These are phyloP conservation scores for Sicyos baderoa DNA, from an alignment of 306 rosid genomes.

Conservation along the genomic window DNA sequence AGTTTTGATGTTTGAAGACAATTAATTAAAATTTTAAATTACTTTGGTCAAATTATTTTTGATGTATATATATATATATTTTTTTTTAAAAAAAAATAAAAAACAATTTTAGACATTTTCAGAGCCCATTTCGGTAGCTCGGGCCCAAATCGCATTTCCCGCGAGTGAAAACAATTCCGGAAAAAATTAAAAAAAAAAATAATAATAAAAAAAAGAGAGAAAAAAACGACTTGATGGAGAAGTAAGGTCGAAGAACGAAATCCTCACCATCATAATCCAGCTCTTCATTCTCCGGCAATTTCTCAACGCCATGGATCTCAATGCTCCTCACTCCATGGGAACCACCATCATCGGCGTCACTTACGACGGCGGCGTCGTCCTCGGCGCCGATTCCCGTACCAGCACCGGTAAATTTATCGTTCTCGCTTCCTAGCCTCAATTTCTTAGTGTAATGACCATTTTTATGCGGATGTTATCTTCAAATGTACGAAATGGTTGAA, in stretches of 20 bases:
- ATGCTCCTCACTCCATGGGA: slow-evolving; percentile 91
- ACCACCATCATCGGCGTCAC: slow-evolving; percentile 96
- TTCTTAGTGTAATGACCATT: neutral
- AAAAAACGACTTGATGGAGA: slow-evolving; percentile 29
- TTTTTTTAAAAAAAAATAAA: too few relatives aligned
- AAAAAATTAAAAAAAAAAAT: too few relatives aligned
- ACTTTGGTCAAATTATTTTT: too few relatives aligned
- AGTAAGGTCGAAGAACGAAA: slow-evolving; percentile 25
- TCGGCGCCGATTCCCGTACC: slow-evolving; percentile 95
- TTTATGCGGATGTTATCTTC: neutral
- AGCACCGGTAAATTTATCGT: slow-evolving; percentile 56
- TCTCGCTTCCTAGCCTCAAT: neutral
- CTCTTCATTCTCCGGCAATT: neutral
- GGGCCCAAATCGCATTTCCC: too few relatives aligned
- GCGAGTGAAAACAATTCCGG: too few relatives aligned
- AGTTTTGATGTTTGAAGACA: too few relatives aligned
- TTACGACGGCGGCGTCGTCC: slow-evolving; percentile 85
- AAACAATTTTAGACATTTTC: too few relatives aligned
- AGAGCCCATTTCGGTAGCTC: too few relatives aligned
- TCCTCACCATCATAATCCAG: neutral
- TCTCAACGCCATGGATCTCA: slow-evolving; percentile 32
- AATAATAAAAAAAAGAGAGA: neutral
- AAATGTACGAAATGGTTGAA: neutral
- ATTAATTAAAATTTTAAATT: too few relatives aligned
- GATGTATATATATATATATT: too few relatives aligned